phyloP scores from a whole-genome alignment of 495 filamentous ascomycete genomes.

The Penicillium cosmopolitanum region DNA sequence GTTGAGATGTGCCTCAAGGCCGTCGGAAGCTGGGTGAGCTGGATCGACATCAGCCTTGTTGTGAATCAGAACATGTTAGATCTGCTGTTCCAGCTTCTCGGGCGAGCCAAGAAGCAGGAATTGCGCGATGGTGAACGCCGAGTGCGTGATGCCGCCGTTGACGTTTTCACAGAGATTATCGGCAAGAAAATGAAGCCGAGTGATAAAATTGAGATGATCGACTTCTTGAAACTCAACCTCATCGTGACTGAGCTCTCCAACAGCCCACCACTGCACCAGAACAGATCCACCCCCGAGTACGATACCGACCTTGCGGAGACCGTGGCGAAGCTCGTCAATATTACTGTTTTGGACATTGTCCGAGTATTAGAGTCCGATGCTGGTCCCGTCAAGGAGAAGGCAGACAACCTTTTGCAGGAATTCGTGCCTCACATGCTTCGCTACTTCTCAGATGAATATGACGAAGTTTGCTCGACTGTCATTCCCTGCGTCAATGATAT shows the following conservation, averaged over 20 bases:
- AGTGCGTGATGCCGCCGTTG: constrained; percentile 83
- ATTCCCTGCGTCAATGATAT: constrained; percentile 90
- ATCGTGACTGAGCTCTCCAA: constrained; percentile 81
- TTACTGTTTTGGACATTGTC: constrained; percentile 80
- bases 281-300: constrained; percentile 79
- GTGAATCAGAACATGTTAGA: constrained; percentile 85
- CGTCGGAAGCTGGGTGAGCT: constrained; percentile 94
- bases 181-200: constrained; percentile 94
- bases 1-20: constrained; percentile 86
- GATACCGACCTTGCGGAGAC: constrained; percentile 94
- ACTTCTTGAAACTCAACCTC: constrained; percentile 80
- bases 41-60: constrained; percentile 93
- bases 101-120: constrained; percentile 57
- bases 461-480: constrained; percentile 94
- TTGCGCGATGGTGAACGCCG: constrained; percentile 63
- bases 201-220: constrained; percentile 93
- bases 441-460: constrained; percentile 96
- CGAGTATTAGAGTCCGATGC: constrained; percentile 68
- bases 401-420: constrained; percentile 73
- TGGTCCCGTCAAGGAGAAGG: constrained; percentile 58
- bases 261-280: constrained; percentile 75
- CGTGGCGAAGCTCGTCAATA: constrained; percentile 96
- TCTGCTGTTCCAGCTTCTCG: constrained; percentile 79
- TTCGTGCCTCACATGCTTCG: constrained; percentile 86
- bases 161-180: constrained; percentile 92